A percentile compares a stretch with the other conserved stretches of the same genome.
These are phyloP conservation scores for Achaetomiella virescens DNA, from an alignment of 495 filamentous ascomycete genomes.

Conservation along the genomic window DNA sequence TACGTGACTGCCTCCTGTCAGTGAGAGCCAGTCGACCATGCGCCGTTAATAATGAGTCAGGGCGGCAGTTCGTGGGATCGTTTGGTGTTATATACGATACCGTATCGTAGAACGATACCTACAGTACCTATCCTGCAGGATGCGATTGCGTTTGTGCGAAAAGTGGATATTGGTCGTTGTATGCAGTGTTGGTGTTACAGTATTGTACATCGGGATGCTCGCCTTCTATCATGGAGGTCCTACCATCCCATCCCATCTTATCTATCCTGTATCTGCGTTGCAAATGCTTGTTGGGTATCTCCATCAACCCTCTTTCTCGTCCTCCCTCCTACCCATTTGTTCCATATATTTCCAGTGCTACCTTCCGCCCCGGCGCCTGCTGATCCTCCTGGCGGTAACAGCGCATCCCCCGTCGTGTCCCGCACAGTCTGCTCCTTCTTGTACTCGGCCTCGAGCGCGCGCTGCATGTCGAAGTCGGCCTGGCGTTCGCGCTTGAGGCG, in stretches of 20 bases:
- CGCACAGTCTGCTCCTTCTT: constrained; percentile 67
- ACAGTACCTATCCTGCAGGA: not conserved
- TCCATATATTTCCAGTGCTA: not conserved
- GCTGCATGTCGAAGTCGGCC: constrained; percentile 91
- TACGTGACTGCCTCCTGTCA: no score
- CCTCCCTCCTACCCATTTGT: no score
- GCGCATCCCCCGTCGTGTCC: constrained; percentile 29
- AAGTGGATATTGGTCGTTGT: no score
- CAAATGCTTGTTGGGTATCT: not conserved
- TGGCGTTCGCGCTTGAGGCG: constrained; percentile 79
- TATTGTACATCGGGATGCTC: constrained; percentile 4
- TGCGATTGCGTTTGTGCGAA: no score
- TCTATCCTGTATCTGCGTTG: not conserved
- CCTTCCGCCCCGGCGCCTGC: constrained; percentile 8
- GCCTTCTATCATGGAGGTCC: not conserved
- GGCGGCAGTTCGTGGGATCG: no score
- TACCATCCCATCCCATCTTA: not conserved
- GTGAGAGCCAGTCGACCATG: no score
- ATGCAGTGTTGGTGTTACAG: not conserved
- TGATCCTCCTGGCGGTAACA: not conserved
- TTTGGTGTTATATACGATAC: no score
- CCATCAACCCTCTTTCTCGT: not conserved
- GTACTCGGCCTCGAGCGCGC: constrained; percentile 79
- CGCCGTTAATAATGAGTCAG: no score
- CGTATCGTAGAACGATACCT: no score